Percentiles rank a stretch among this genome's conserved stretches.
These are phyloP conservation scores for Clitoria ternatea DNA, from an alignment of 306 rosid species.

Conservation along the genomic window DNA sequence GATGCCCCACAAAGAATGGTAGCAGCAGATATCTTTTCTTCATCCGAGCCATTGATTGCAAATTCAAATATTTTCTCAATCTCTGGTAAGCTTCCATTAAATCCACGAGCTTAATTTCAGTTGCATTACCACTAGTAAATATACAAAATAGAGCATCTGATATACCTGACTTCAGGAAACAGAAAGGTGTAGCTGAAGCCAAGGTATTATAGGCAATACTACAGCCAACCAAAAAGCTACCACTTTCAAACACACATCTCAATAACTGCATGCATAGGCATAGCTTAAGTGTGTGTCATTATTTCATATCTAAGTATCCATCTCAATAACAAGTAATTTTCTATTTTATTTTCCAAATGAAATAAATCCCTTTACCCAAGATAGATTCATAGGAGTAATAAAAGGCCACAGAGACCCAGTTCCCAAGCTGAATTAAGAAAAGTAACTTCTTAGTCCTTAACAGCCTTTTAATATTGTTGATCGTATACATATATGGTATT, in stretches of 20 bases:
- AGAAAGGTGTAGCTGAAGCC: conserved; percentile 38
- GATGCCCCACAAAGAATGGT: conserved; percentile 94
- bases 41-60: conserved; percentile 79
- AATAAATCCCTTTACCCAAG: background rate
- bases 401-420: conserved; percentile 10
- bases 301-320: conserved; percentile 12
- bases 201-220: conserved; percentile 23
- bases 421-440: background rate
- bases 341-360: conserved; percentile 13
- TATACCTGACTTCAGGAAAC: conserved; percentile 61
- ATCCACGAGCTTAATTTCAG: conserved; percentile 94
- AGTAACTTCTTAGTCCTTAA: background rate
- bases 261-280: background rate
- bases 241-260: conserved; percentile 26
- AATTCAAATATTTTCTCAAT: conserved; percentile 76
- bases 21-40: conserved; percentile 90
- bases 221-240: conserved; percentile 16
- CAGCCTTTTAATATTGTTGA: background rate
- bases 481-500: conserved; percentile 7
- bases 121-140: conserved; percentile 62
- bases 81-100: conserved; percentile 98
- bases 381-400: background rate
- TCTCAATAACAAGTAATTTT: background rate
- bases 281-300: background rate
- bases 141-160: conserved; percentile 73